Evolutionary conservation across 2,329 filamentous ascomycete species (phyloP).

Genomic region (Chalaropsis thielavioides): DNA sequence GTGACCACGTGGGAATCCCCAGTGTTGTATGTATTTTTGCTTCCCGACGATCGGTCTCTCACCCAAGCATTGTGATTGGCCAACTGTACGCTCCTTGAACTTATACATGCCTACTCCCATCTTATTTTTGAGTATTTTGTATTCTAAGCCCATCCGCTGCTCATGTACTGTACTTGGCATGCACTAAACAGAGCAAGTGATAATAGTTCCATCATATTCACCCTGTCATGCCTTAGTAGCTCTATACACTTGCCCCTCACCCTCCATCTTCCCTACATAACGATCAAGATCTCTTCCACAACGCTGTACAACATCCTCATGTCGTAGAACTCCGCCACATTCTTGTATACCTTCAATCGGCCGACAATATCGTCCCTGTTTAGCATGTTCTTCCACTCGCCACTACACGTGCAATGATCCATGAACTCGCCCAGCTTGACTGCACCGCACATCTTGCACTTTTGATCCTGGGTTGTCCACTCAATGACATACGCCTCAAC

Average conservation of each 20-base stretch:
- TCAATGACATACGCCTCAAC: slow-evolving; percentile 61
- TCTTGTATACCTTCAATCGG: slow-evolving; percentile 53
- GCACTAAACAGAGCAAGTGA: too few species aligned
- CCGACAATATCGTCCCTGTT: slow-evolving; percentile 50
- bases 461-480: slow-evolving; percentile 83
- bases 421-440: slow-evolving; percentile 82
- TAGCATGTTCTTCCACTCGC: slow-evolving; percentile 63
- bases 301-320: slow-evolving; percentile 69
- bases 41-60: too few species aligned
- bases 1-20: too few species aligned
- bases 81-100: too few species aligned
- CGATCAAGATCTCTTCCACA: slow-evolving; percentile 46
- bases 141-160: too few species aligned
- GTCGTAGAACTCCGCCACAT: slow-evolving; percentile 64
- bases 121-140: too few species aligned
- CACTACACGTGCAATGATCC: slow-evolving; percentile 90
- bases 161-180: too few species aligned
- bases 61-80: too few species aligned
- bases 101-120: too few species aligned
- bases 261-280: slow-evolving; percentile 26
- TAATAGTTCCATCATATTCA: neutral
- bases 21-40: too few species aligned
- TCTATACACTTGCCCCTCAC: neutral
- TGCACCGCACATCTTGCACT: slow-evolving; percentile 57
- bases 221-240: neutral